Conservation (phyloP, 257 asterid genomes). For the Solanum boliviense region DNA sequence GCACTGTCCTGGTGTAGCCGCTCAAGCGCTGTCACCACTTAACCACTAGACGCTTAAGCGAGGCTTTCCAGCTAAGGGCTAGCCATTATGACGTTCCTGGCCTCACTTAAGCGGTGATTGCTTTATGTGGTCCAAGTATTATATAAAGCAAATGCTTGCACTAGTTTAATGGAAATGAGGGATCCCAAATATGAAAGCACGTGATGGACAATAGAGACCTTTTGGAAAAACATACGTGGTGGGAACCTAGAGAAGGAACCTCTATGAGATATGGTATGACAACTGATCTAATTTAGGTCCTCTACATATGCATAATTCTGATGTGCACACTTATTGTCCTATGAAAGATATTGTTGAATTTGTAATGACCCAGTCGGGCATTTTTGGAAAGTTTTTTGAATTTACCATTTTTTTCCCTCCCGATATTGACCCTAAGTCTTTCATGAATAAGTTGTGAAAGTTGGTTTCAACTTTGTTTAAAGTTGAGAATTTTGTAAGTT, state of each 20-base stretch:
- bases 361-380: neutral
- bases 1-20: neutral
- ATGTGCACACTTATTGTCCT: neutral
- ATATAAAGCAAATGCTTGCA: neutral
- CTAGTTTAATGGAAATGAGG: neutral
- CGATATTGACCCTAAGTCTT: neutral
- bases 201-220: neutral
- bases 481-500: neutral
- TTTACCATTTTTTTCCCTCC: neutral
- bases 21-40: neutral
- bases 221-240: neutral
- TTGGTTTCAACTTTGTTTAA: neutral
- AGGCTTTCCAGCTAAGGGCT: neutral
- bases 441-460: neutral
- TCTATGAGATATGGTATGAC: neutral
- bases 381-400: neutral
- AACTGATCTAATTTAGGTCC: neutral
- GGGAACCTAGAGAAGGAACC: neutral
- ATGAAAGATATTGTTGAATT: neutral
- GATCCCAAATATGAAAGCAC: neutral
- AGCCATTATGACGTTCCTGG: neutral
- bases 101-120: neutral
- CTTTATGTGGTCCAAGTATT: neutral
- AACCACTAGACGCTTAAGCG: neutral
- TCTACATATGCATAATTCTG: neutral